These are phyloP conservation scores for Pseudophaeomoniella oleicola DNA, from an alignment of 2,329 filamentous ascomycete species.

Conservation along the genomic window DNA sequence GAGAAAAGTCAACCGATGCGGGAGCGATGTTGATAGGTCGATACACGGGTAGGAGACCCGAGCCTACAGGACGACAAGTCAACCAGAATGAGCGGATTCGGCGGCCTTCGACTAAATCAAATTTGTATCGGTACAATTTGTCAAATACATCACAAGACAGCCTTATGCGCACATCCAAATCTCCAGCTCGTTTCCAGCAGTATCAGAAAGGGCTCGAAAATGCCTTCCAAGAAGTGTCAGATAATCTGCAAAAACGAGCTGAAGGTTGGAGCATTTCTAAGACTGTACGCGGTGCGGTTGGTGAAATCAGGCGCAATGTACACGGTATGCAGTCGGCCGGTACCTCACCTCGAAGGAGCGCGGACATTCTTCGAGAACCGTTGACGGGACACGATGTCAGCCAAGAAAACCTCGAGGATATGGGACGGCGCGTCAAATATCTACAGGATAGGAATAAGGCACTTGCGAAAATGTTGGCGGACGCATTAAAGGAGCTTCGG, in stretches of 20 bases:
- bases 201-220: conserved; percentile 27
- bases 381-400: conserved; percentile 5
- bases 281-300: conserved; percentile 31
- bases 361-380: conserved; percentile 5
- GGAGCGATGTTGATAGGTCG: conserved; percentile 29
- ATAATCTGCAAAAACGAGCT: conserved; percentile 30
- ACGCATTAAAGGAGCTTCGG: conserved; percentile 26
- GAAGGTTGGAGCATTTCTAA: conserved; percentile 35
- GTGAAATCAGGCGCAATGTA: conserved; percentile 30
- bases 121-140: background rate
- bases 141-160: background rate
- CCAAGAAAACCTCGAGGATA: conserved; percentile 4
- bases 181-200: conserved; percentile 20
- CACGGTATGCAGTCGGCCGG: conserved; percentile 27
- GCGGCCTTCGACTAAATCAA: conserved; percentile 11
- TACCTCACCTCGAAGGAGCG: conserved; percentile 13
- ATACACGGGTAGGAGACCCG: conserved; percentile 30
- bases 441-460: conserved; percentile 25
- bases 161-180: conserved; percentile 18
- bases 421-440: conserved; percentile 18
- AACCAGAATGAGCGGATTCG: conserved; percentile 5
- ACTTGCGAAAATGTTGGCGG: conserved; percentile 25
- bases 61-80: conserved; percentile 11
- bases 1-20: conserved; percentile 26
- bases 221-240: conserved; percentile 33